Base-by-base conservation (phyloP, 352 stramenopile species). In the Detonula confervacea region DNA sequence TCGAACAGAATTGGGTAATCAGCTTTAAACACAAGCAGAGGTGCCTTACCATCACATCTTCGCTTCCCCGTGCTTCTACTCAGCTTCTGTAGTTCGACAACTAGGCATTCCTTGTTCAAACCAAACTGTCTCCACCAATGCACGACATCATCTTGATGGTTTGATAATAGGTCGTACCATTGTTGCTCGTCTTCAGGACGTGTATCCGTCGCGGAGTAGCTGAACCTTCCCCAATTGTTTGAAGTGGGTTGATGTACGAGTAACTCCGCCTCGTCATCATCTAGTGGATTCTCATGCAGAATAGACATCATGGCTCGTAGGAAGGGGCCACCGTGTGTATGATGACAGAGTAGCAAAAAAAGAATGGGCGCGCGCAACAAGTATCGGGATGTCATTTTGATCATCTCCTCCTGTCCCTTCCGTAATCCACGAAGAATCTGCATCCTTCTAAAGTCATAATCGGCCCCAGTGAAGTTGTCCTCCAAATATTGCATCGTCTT, bases 321-420 rank as follows among this genome's bases (percentile, higher is more conserved):
- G 12, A 56, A 56, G 2, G 47, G 2, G 3, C 9, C 2, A 29
- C 47, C 47, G 7, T 18, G 12, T 25, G 37, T 3, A 1, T 18
- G 2, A 30, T 69, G 33, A 30, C 30, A 54, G 6, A 69, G 9
- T 1, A 69, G 24, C 1, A 69, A 11, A 0, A 56, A 42, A 7
- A 57, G 5, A 16, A 69, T 39, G 7, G 60, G 60, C 2, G 18
- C 60, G 9, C 29, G 11, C 1, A 69, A 9, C 2, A 56, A 27
- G 27, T 57, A 57, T 12, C 46, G 5, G 20, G 42, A 20, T 42
- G 60, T 69, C 3, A 69, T 56, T 33, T 69, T 51, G 1, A 69
- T 24, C 2, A 69, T 3, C n/a, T 69, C 42, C 25, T 69, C 60
- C 2, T 25, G 60, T 33, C 60, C 60, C 3, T 11, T 24, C 9